phyloP scores from a whole-genome alignment of 768 basidiomycete genomes.

The Rhizopogon vesiculosus region DNA sequence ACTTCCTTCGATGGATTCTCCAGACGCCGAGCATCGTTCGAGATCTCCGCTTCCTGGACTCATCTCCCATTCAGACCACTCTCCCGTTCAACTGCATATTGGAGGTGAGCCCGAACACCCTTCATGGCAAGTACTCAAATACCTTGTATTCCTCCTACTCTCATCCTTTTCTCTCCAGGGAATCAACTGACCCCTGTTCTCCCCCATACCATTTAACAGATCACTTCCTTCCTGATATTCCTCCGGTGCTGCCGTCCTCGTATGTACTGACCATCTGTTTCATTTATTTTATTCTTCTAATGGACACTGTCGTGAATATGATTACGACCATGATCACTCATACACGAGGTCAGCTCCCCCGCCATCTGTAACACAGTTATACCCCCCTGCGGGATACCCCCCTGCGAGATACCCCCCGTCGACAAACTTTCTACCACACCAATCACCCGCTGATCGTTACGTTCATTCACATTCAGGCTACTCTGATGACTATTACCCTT shows the following conservation, averaged over 20 bases:
- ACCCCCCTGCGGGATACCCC: slow-evolving; percentile 61
- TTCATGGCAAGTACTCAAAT: slow-evolving; percentile 24
- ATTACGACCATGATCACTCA: slow-evolving; percentile 35
- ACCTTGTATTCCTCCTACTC: slow-evolving; percentile 10
- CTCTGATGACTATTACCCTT: slow-evolving; percentile 35
- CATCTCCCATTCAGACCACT: slow-evolving; percentile 28
- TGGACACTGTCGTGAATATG: slow-evolving; percentile 33
- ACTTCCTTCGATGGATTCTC: slow-evolving; percentile 3
- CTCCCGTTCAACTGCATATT: slow-evolving; percentile 20
- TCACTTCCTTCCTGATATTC: slow-evolving; percentile 27
- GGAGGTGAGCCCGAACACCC: slow-evolving; percentile 14
- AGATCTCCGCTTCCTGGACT: slow-evolving; percentile 16
- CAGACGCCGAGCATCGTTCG: slow-evolving; percentile 6
- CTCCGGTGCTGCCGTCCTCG: slow-evolving; percentile 20
- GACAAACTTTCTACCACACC: slow-evolving; percentile 36
- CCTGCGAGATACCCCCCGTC: slow-evolving; percentile 55
- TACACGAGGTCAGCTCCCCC: slow-evolving; percentile 40
- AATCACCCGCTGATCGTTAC: slow-evolving; percentile 31
- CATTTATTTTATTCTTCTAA: slow-evolving; percentile 24
- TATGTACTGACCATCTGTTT: slow-evolving; percentile 20
- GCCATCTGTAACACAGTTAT: slow-evolving; percentile 45
- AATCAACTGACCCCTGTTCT: slow-evolving; percentile 17
- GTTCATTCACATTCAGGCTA: slow-evolving; percentile 24
- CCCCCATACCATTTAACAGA: slow-evolving; percentile 22
- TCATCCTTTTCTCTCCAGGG: slow-evolving; percentile 19